Evolutionary conservation across 805 yeast species (phyloP).

Genomic region (Barnettozyma populi): DNA sequence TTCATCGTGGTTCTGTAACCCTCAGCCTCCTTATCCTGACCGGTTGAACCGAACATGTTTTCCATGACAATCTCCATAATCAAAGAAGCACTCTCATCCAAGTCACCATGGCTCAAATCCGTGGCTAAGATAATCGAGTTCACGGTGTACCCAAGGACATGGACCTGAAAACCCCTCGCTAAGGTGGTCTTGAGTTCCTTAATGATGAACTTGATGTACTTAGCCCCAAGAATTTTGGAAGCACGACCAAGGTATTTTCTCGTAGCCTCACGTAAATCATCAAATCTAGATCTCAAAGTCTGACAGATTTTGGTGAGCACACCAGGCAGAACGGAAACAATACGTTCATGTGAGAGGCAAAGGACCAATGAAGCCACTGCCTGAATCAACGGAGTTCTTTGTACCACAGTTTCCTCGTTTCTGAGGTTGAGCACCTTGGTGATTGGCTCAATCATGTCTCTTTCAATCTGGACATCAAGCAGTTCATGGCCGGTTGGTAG

Average conservation of each 20-base stretch:
- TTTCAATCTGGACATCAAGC: slow-evolving; percentile 43
- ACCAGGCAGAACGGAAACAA: slow-evolving; percentile 68
- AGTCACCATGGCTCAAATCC: slow-evolving; percentile 58
- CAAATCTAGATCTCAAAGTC: slow-evolving; percentile 76
- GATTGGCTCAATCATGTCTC: slow-evolving; percentile 57
- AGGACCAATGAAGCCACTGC: slow-evolving; percentile 65
- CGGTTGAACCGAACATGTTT: slow-evolving; percentile 86
- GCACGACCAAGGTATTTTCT: slow-evolving; percentile 70
- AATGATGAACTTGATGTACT: slow-evolving; percentile 67
- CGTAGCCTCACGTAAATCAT: slow-evolving; percentile 81
- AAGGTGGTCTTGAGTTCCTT: slow-evolving; percentile 75
- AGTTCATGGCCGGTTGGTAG: slow-evolving; percentile 34
- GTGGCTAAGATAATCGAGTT: slow-evolving; percentile 64
- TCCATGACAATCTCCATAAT: slow-evolving; percentile 80
- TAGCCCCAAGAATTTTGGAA: slow-evolving; percentile 60
- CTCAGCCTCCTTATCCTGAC: slow-evolving; percentile 92
- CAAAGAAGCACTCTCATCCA: slow-evolving; percentile 59
- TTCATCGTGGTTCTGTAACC: slow-evolving; percentile 81
- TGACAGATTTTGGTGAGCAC: slow-evolving; percentile 84
- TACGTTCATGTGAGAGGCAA: slow-evolving; percentile 51
- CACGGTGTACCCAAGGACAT: slow-evolving; percentile 82
- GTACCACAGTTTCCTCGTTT: slow-evolving; percentile 72
- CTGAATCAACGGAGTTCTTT: slow-evolving; percentile 75
- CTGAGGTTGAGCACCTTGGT: slow-evolving; percentile 54
- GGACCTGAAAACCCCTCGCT: slow-evolving; percentile 87